A percentile compares a stretch with the other conserved stretches of the same genome.
Evolutionary conservation across 768 basidiomycete genomes (phyloP).

Genomic region (Panaeolus papilionaceus): DNA sequence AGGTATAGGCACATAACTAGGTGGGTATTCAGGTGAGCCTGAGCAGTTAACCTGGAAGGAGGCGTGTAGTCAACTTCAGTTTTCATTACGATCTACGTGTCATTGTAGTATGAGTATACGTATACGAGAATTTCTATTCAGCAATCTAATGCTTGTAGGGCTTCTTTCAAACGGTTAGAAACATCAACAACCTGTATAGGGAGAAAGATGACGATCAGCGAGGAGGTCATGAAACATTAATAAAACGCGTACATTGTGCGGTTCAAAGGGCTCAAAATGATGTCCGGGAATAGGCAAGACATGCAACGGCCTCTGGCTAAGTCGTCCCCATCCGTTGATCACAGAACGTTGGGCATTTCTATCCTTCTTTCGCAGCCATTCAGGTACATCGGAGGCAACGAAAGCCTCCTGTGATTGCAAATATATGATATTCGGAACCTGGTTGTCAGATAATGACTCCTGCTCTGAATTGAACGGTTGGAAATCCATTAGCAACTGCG

Average conservation of each 20-base stretch:
- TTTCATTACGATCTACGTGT: not conserved
- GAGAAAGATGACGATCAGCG: not conserved
- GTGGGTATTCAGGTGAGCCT: too few species aligned
- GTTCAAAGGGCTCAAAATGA: constrained; percentile 66
- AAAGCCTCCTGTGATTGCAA: constrained; percentile 61
- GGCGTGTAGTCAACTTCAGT: too few species aligned
- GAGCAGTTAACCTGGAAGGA: too few species aligned
- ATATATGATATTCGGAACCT: constrained; percentile 48
- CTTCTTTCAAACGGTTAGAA: not conserved
- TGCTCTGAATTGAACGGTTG: constrained; percentile 33
- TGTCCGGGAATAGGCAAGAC: constrained; percentile 67
- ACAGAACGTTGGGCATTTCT: constrained; percentile 32
- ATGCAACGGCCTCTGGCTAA: constrained; percentile 44
- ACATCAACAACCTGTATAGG: not conserved
- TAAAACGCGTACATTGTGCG: constrained; percentile 47
- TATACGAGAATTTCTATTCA: not conserved
- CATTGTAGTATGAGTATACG: not conserved
- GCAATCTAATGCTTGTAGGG: not conserved
- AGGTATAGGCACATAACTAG: too few species aligned
- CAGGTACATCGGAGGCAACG: constrained; percentile 43
- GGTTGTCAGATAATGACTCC: constrained; percentile 13
- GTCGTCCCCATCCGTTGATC: constrained; percentile 52
- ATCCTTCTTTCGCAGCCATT: constrained; percentile 58
- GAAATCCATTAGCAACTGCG: constrained; percentile 54
- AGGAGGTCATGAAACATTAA: not conserved